A percentile compares a stretch with the other conserved stretches of the same genome.
These are phyloP conservation scores for Pisolithus albus DNA, from an alignment of 768 basidiomycete species.

Conservation along the genomic window DNA sequence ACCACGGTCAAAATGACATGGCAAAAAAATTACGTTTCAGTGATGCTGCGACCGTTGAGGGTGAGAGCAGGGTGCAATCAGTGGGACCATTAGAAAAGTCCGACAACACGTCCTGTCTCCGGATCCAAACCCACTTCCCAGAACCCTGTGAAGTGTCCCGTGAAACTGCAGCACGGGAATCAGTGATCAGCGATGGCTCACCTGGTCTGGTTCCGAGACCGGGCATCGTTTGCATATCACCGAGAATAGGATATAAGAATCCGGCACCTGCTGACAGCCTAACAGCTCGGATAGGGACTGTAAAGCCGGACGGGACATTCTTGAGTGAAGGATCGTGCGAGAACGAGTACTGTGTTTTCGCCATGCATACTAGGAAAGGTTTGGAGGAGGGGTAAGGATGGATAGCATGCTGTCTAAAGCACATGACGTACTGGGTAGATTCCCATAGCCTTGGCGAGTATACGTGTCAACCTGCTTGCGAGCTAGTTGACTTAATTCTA, in stretches of 20 bases:
- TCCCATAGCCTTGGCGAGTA: conserved; percentile 79
- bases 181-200: conserved; percentile 20
- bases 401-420: conserved; percentile 1
- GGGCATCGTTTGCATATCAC: conserved; percentile 98
- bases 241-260: conserved; percentile 92
- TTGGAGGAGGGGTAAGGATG: neutral
- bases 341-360: conserved; percentile 97
- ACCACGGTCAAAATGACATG: too few relatives aligned
- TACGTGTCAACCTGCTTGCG: conserved; percentile 84
- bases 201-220: conserved; percentile 90
- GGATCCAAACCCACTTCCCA: conserved; percentile 85
- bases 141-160: conserved; percentile 49
- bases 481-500: conserved; percentile 80
- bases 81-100: conserved; percentile 55
- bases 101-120: conserved; percentile 75
- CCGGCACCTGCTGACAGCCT: conserved; percentile 88
- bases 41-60: too few relatives aligned
- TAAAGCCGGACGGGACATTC: conserved; percentile 89
- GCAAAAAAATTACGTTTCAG: too few relatives aligned
- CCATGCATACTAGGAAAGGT: conserved; percentile 75
- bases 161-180: conserved; percentile 8
- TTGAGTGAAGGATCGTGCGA: conserved; percentile 91
- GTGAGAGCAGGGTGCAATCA: too few relatives aligned
- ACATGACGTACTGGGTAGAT: conserved; percentile 61
- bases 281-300: conserved; percentile 83